Evolutionary conservation across 805 yeast genomes (phyloP), one percentile per base, ranked within the genome.

Genomic region (Barnettozyma populi): DNA sequence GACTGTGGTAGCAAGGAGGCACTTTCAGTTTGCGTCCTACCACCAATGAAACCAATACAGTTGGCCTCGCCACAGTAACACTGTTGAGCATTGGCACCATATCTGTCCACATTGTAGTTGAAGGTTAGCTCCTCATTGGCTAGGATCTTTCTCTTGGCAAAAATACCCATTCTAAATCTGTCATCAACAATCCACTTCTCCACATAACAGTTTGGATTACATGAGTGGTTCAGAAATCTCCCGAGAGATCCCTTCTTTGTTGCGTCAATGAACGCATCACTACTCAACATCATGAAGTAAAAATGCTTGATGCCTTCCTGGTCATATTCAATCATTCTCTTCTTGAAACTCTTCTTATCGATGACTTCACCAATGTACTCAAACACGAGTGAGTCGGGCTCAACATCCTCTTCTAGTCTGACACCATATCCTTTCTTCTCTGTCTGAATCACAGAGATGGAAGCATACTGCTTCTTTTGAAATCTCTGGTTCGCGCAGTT

Each of bases 161-260:
- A 94, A 21, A 92, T 86, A 25, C 98, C 99, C 98, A 94, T 94
- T 54, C 89, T 76, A 48, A 89, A 73, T 62, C 88, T 85, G 50
- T 86, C 87, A 25, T 90, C 90, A 13, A 92, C 98, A 16, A 90
- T 94, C 99, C 99, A 92, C 70, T 92, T 92, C 65, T 92, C 97
- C 38, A 92, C 96, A 58, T 79, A 88, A 20, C 96, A 92, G 65
- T 94, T 94, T 11, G 99, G 99, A 59, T 79, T 82, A 66, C 99
- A 92, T 19, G 96, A 88, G 67, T 92, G 99, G 66, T 92, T 92
- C 62, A 94, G 86, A 68, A 90, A 94, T 48, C 99, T 74, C 2
- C 96, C 97, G 47, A 92, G 67, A 18, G 89, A 80, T 7, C 98
- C 99, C 68, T 79, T 85, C 43, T 75, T 75, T 2, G 98, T 92